A percentile compares a stretch with the other conserved stretches of the same genome.
These are phyloP conservation scores for Erythrophleum ivorense DNA, from an alignment of 331 rosid genomes.

Conservation along the genomic window DNA sequence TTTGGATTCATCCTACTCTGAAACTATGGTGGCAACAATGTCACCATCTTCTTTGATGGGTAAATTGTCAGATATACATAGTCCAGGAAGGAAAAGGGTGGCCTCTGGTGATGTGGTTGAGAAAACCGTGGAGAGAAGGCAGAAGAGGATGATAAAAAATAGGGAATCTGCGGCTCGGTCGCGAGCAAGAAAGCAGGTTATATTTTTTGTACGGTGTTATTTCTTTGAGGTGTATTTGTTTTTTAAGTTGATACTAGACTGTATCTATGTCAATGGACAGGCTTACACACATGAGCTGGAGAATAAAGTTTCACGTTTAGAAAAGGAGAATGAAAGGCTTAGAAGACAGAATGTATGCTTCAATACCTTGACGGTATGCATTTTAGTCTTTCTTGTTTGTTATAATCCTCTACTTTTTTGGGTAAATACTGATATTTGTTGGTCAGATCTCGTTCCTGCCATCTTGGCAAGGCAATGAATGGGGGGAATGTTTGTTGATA, in stretches of 20 bases:
- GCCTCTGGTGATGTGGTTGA: conserved; percentile 45
- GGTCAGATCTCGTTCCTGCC: background rate
- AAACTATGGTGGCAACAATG: conserved; percentile 14
- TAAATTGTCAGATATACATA: conserved; percentile 23
- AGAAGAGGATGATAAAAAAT: conserved; percentile 48
- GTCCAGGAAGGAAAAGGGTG: conserved; percentile 43
- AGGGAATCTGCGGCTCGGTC: conserved; percentile 53
- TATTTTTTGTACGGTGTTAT: background rate
- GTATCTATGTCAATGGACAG: conserved; percentile 41
- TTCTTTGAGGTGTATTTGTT: background rate
- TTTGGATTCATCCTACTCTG: conserved; percentile 36
- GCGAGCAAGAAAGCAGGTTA: conserved; percentile 49
- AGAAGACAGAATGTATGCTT: conserved; percentile 39
- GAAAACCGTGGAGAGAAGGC: conserved; percentile 49
- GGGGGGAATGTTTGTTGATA: background rate
- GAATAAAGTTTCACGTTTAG: conserved; percentile 40
- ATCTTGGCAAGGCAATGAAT: no score
- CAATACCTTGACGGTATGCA: background rate
- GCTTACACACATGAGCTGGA: conserved; percentile 49
- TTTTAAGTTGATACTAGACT: background rate
- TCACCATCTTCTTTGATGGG: conserved; percentile 43
- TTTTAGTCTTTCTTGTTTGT: background rate
- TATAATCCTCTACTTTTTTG: background rate
- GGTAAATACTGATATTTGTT: background rate
- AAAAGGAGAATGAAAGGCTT: conserved; percentile 44